phyloP scores from a whole-genome alignment of 345 rosid genomes.

The Pelargonium nanum region DNA sequence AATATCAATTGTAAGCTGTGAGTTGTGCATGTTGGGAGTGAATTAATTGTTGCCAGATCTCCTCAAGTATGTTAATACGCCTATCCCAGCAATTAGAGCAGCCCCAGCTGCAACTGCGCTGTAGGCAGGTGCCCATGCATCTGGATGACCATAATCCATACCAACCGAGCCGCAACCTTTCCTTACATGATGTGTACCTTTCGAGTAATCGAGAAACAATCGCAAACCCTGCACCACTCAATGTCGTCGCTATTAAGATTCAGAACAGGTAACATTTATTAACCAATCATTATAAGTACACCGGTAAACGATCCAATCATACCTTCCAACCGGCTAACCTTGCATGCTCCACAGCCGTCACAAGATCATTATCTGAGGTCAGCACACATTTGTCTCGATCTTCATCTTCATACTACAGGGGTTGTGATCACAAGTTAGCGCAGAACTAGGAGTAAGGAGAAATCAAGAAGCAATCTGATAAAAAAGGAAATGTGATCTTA shows the following conservation, averaged over 20 bases:
- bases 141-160: conserved; percentile 45
- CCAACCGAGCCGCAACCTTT: conserved; percentile 36
- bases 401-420: conserved; percentile 90
- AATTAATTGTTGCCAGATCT: conserved; percentile 27
- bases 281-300: neutral
- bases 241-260: no score
- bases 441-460: neutral
- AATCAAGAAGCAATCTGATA: conserved; percentile 3
- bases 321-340: conserved; percentile 91
- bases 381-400: conserved; percentile 87
- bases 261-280: neutral
- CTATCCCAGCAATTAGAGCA: conserved; percentile 75
- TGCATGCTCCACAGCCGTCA: conserved; percentile 87
- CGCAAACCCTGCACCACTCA: conserved; percentile 93
- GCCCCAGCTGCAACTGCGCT: conserved; percentile 93
- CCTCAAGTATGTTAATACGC: conserved; percentile 72
- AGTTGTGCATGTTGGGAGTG: neutral
- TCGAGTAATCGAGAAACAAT: conserved; percentile 70
- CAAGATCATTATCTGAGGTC: conserved; percentile 76
- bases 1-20: no score
- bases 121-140: conserved; percentile 88
- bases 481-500: neutral
- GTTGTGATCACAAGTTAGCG: conserved; percentile 13
- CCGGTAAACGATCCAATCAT: conserved; percentile 1
- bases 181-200: conserved; percentile 27